These are phyloP conservation scores for Colletotrichum viniferum DNA, from an alignment of 2,329 filamentous ascomycete species.

Conservation along the genomic window DNA sequence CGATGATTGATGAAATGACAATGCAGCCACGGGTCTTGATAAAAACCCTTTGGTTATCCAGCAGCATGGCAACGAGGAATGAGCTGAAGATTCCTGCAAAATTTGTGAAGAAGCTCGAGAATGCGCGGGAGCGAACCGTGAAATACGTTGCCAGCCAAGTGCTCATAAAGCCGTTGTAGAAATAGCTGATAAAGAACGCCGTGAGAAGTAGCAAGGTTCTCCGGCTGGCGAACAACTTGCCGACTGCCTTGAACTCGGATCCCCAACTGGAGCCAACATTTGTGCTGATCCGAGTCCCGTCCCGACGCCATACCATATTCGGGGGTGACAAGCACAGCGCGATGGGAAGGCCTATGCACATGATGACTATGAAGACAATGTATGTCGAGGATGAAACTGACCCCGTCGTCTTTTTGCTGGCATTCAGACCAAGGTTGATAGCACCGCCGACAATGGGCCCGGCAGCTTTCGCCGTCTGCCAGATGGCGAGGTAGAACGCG, in stretches of 20 bases:
- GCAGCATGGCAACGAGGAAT: background rate
- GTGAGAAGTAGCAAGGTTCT: background rate
- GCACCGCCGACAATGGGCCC: slow-evolving; percentile 61
- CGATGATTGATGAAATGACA: background rate
- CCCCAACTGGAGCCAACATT: background rate
- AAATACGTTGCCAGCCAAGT: slow-evolving; percentile 5
- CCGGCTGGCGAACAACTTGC: background rate
- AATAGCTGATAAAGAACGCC: slow-evolving; percentile 7
- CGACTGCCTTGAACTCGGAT: background rate
- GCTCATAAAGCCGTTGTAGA: slow-evolving; percentile 7
- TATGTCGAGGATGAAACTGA: slow-evolving; percentile 70
- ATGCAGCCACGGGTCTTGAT: slow-evolving; percentile 2
- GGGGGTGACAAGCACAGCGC: slow-evolving; percentile 64
- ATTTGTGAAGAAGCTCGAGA: slow-evolving; percentile 2
- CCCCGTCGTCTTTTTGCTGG: slow-evolving; percentile 55
- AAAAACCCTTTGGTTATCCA: background rate
- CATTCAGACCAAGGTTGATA: slow-evolving; percentile 69
- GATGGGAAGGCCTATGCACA: slow-evolving; percentile 63
- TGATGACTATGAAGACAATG: slow-evolving; percentile 69
- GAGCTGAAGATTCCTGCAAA: slow-evolving; percentile 10
- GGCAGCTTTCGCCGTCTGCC: slow-evolving; percentile 3
- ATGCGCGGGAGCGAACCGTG: slow-evolving; percentile 1
- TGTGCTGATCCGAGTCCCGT: slow-evolving; percentile 59
- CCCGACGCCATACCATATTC: slow-evolving; percentile 62
- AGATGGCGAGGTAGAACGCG: slow-evolving; percentile 2